Evolutionary conservation across 306 rosid genomes (phyloP), one percentile per base, ranked within the genome.

Genomic region (Trifolium dubium): DNA sequence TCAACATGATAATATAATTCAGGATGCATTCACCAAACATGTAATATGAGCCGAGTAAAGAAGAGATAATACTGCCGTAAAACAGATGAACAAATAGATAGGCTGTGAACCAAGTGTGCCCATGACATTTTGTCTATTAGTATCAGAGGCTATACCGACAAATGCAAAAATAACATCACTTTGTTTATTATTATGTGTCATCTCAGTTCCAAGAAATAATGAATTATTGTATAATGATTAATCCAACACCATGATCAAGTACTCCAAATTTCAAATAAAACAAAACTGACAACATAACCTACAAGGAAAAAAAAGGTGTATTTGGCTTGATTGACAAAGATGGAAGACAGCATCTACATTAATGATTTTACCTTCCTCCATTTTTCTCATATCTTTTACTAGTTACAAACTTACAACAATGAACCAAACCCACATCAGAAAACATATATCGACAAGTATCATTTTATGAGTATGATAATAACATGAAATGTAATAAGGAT

Each of bases 371-470:
- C 58, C 43, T 8, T 43, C 56, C 65, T 44, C 73, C 77, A 51
- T 44, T 61, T 77, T 40, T 72, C 75, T 64, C 28, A 71, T 19
- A 77, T 15, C 30, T 30, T 2, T 60, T 10, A 51, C 40, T 40
- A 7, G 19, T 61, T 47, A 49, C 53, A 17, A 66, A 7, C n/a
- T 61, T 47, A 49, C 53, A 17, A 66, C 53, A 30, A 66, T 35
- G 62, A 50, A 66, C 39, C 75, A 71, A 76, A 46, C 71, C 75
- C 67, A 77, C 67, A 32, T 67, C 47, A 31, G 12, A 66, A 39
- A 66, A 59, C 61, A 10, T 69, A 72, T 43, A 67, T 39, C 64
- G 29, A 59, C 72, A 77, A 40, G 17, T 54, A 58, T 23, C 73
- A 58, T 39, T 39, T 31, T 46, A 59, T 61, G 59, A 23, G 29